These are phyloP conservation scores for Atkinsonella hypoxylon DNA, from an alignment of 2,329 filamentous ascomycete genomes.

Conservation along the genomic window DNA sequence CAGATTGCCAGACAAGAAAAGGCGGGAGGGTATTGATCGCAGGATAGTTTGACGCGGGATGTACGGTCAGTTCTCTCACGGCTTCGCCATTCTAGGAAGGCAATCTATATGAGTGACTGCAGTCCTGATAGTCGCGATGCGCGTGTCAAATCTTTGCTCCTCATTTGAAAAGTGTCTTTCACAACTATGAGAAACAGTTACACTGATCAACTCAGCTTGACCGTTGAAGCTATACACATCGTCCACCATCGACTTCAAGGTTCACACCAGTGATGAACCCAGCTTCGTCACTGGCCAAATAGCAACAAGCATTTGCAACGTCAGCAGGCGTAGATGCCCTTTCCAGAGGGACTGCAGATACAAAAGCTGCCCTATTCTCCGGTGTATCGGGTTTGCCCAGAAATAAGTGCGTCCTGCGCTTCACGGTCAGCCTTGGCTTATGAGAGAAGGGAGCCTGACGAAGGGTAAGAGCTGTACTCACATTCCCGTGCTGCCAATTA, in stretches of 20 bases:
- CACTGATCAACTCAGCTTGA: not conserved
- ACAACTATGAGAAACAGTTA: too few species aligned
- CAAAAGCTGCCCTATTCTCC: conserved; percentile 44
- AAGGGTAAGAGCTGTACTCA: conserved; percentile 12
- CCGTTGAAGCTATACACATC: conserved; percentile 12
- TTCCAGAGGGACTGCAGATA: conserved; percentile 42
- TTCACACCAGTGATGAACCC: conserved; percentile 30
- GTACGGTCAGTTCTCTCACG: not conserved
- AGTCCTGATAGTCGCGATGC: too few species aligned
- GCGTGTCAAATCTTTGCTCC: not conserved
- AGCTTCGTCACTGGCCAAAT: conserved; percentile 59
- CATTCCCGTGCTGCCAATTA: conserved; percentile 55
- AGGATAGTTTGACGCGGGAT: conserved; percentile 6
- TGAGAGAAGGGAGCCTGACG: not conserved
- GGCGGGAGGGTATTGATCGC: conserved; percentile 12
- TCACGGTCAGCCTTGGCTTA: not conserved
- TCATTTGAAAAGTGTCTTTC: not conserved
- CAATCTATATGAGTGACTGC: not conserved
- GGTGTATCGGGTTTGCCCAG: conserved; percentile 50
- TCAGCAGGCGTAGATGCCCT: conserved; percentile 47
- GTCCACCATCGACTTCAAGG: conserved; percentile 10
- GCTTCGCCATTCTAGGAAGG: not conserved
- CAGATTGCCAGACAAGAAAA: conserved; percentile 16
- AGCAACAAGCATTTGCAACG: conserved; percentile 59
- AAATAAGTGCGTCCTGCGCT: conserved; percentile 32